phyloP scores from a whole-genome alignment of 139 green algal species.

The Dunaliella sp. region DNA sequence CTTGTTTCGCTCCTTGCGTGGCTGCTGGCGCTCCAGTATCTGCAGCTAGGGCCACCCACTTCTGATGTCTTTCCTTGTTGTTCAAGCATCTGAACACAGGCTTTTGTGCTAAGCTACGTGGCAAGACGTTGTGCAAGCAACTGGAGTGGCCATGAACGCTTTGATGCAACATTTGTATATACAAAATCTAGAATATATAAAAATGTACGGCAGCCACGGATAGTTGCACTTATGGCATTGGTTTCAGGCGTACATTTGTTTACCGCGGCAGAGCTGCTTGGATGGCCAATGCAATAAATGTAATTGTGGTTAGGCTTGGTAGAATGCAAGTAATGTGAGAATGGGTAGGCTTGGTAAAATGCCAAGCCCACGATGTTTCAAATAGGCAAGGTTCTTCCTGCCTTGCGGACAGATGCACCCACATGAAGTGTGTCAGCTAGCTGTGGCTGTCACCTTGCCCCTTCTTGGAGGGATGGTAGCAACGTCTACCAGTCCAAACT shows the following conservation, averaged over 20 bases:
- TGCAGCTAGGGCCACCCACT: not conserved
- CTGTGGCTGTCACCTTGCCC: not conserved
- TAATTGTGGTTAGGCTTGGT: not conserved
- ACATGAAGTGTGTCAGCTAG: not conserved
- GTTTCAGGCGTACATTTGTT: not conserved
- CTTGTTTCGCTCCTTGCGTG: not conserved
- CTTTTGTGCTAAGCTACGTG: not conserved
- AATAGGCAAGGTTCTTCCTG: no score
- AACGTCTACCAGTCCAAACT: not conserved
- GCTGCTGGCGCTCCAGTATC: not conserved
- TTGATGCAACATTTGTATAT: not conserved
- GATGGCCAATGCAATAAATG: not conserved
- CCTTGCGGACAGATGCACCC: not conserved
- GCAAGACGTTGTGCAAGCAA: not conserved
- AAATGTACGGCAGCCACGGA: not conserved
- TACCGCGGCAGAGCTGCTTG: not conserved
- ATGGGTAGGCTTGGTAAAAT: no score
- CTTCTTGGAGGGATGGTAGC: not conserved
- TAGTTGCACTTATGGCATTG: not conserved
- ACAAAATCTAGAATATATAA: not conserved
- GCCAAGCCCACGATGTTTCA: no score
- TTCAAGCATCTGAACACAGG: not conserved
- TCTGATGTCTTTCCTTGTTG: not conserved
- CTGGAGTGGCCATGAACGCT: not conserved
- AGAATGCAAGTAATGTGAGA: not conserved